A percentile compares a stretch with the other conserved stretches of the same genome.
Conservation (phyloP, 805 yeast genomes). For the Schwanniomyces sp. region DNA sequence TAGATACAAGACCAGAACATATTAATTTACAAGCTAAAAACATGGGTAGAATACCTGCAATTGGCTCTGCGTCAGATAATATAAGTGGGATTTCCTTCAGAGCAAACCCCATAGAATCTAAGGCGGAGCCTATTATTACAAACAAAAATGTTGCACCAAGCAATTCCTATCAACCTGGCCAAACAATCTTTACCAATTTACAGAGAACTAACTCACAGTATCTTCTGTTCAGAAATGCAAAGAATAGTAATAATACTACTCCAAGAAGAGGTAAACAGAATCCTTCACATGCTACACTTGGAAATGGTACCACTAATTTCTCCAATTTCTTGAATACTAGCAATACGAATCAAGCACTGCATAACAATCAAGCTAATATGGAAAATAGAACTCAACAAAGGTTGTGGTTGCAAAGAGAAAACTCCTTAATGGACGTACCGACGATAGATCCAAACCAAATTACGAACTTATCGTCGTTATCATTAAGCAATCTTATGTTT, state of each 20-base stretch:
- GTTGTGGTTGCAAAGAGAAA: slow-evolving; percentile 81
- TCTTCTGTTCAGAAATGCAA: slow-evolving; percentile 22
- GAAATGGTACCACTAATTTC: slow-evolving; percentile 28
- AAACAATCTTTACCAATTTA: slow-evolving; percentile 40
- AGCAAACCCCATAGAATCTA: slow-evolving; percentile 21
- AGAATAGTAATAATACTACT: slow-evolving; percentile 10
- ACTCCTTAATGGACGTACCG: slow-evolving; percentile 60
- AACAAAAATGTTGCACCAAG: slow-evolving; percentile 30
- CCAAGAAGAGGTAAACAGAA: slow-evolving; percentile 1
- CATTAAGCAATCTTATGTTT: slow-evolving; percentile 41
- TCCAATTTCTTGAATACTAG: slow-evolving; percentile 25
- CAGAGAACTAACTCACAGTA: slow-evolving; percentile 41
- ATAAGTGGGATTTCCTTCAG: slow-evolving; percentile 34
- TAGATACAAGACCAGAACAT: slow-evolving; percentile 1
- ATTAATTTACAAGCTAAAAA: not conserved
- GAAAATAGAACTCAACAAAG: slow-evolving; percentile 82
- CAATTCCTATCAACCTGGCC: slow-evolving; percentile 43
- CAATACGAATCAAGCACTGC: slow-evolving; percentile 8
- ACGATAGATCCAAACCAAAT: slow-evolving; percentile 27
- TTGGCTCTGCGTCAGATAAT: slow-evolving; percentile 14
- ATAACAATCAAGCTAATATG: slow-evolving; percentile 5
- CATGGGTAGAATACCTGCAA: slow-evolving; percentile 3
- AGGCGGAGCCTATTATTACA: slow-evolving; percentile 33
- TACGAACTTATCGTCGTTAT: slow-evolving; percentile 38
- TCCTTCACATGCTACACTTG: slow-evolving; percentile 4